Evolutionary conservation across 2,329 filamentous ascomycete genomes (phyloP), one percentile per base, ranked within the genome.

Genomic region (Tolypocladium nubicola): DNA sequence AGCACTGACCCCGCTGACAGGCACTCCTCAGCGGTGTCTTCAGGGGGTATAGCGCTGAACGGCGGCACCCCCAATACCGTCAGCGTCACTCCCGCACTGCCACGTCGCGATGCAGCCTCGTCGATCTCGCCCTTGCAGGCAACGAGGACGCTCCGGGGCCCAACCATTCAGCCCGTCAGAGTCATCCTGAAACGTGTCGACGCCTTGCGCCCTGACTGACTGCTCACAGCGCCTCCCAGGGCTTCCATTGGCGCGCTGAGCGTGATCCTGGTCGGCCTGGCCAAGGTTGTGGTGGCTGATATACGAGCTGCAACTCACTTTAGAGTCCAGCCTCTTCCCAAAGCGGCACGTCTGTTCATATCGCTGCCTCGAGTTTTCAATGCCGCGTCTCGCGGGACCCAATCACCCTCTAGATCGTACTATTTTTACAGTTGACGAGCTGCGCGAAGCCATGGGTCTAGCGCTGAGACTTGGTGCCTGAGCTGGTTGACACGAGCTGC

Each of bases 391-490:
- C 10, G 10, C 10, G 10, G 30, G 3, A 37, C 5, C 47, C 47
- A 52, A 52, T 52, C 30, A 37, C 47, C 4, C n/a, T 14, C 1
- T 4, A 21, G n/a, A 13, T n/a, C 13, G 47, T 9, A 19, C 19
- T 21, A 19, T 30, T 37, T 30, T 16, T 6, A 50, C 11, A 19
- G 30, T 35, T 35, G 47, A 35, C 47, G 19, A 37, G 47, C 47
- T 52, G 47, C 47, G 19, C 47, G 47, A 30, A 23, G 54, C 45
- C 54, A 55, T 49, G 54, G 33, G 41, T 38, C 54, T 16, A 23
- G 19, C 56, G 40, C 56, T 43, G 35, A 54, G 40, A 49, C 38
- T 52, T 57, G 52, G 53, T 38, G 53, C 57, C 57, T 55, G 45
- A 41, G 54, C n/a, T 9, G 26, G n/a, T 37, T n/a, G 30, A 23